Evolutionary conservation across 2,329 filamentous ascomycete genomes (phyloP).

Genomic region (Talaromyces islandicus): DNA sequence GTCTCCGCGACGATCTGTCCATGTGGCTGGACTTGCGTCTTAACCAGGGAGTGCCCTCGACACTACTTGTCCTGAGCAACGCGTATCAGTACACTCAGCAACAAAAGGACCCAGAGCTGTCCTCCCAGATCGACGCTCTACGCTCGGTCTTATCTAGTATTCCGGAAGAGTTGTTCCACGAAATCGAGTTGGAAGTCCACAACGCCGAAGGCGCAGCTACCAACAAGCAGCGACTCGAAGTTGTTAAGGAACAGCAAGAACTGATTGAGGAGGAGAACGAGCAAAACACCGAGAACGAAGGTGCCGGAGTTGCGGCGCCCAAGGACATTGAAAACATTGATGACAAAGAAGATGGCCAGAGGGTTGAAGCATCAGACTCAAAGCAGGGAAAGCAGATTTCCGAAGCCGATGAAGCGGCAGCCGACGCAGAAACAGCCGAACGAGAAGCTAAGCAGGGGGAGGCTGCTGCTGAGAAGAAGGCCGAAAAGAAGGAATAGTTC

Average conservation of each 20-base stretch:
- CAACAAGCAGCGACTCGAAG: conserved; percentile 97
- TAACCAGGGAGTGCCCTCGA: conserved; percentile 92
- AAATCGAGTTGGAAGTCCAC: conserved; percentile 97
- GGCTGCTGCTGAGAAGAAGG: background rate
- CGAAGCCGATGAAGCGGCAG: conserved; percentile 39
- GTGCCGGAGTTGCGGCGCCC: conserved; percentile 65
- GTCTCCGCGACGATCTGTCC: conserved; percentile 81
- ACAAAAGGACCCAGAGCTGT: conserved; percentile 74
- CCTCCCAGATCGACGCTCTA: conserved; percentile 85
- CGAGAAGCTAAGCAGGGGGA: background rate
- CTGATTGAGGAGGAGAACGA: conserved; percentile 95
- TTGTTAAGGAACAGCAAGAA: conserved; percentile 96
- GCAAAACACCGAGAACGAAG: conserved; percentile 77
- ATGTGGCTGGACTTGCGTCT: conserved; percentile 93
- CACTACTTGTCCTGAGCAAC: conserved; percentile 89
- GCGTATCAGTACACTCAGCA: conserved; percentile 85
- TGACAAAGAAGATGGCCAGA: conserved; percentile 66
- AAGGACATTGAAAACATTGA: conserved; percentile 91
- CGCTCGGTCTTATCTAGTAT: conserved; percentile 90
- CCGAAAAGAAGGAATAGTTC: conserved; percentile 3
- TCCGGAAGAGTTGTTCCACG: conserved; percentile 97
- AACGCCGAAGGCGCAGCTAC: conserved; percentile 94
- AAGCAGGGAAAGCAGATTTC: conserved; percentile 34
- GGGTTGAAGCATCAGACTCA: conserved; percentile 42
- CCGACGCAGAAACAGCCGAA: conserved; percentile 33